These are phyloP conservation scores for Leccinum pallidistipes DNA, from an alignment of 1,284 basidiomycete genomes.

Conservation along the genomic window DNA sequence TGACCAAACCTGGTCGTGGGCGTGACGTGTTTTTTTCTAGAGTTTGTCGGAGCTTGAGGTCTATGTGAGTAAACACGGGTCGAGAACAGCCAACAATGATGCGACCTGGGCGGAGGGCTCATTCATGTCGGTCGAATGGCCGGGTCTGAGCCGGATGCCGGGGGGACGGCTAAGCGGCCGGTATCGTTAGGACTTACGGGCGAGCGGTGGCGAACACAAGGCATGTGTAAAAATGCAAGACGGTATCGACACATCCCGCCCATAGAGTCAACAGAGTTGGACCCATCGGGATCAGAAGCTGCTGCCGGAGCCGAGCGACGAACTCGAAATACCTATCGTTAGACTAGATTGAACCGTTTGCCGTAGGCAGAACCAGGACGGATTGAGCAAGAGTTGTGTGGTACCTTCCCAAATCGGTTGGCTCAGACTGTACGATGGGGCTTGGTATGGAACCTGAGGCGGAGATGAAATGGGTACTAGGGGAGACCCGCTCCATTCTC, in stretches of 20 bases:
- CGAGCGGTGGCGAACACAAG: not conserved
- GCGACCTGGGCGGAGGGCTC: slow-evolving; percentile 34
- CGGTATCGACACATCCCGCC: not conserved
- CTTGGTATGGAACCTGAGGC: slow-evolving; percentile 13
- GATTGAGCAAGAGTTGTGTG: slow-evolving; percentile 21
- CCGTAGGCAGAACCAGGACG: slow-evolving; percentile 31
- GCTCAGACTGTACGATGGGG: not conserved
- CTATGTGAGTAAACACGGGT: slow-evolving; percentile 4
- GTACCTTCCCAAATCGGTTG: slow-evolving; percentile 24
- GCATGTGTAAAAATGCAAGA: not conserved
- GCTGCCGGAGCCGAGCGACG: slow-evolving; percentile 24
- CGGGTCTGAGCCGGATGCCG: not conserved
- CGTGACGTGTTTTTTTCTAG: not conserved
- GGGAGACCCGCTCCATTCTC: slow-evolving; percentile 19
- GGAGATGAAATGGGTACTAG: slow-evolving; percentile 32
- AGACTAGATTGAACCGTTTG: slow-evolving; percentile 11
- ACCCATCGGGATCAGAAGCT: slow-evolving; percentile 16
- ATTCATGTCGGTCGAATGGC: not conserved
- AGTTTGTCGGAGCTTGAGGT: slow-evolving; percentile 27
- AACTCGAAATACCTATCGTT: slow-evolving; percentile 4
- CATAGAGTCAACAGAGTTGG: not conserved
- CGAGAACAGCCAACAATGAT: slow-evolving; percentile 18
- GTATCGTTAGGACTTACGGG: not conserved
- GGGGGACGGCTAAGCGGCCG: not conserved
- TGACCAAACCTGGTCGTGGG: slow-evolving; percentile 8